Conservation (phyloP, 2,329 filamentous ascomycete species). For the Aspergillus fumigatus region DNA sequence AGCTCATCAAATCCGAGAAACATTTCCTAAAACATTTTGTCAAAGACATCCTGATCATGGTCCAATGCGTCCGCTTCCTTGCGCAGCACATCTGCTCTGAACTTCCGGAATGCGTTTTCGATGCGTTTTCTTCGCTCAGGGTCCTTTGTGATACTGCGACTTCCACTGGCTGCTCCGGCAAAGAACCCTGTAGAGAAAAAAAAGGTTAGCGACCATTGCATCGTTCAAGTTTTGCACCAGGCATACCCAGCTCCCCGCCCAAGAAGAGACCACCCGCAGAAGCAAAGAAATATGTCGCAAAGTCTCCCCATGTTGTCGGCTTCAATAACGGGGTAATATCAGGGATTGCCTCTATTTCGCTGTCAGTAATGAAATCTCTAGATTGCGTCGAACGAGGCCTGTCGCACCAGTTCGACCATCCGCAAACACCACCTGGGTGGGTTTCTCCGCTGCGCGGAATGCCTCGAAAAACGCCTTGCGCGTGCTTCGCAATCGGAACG, state of each 20-base stretch:
- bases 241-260: slow-evolving; percentile 53
- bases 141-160: slow-evolving; percentile 50
- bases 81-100: slow-evolving; percentile 60
- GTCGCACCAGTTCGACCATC: slow-evolving; percentile 53
- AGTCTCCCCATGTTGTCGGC: slow-evolving; percentile 56
- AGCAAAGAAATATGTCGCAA: slow-evolving; percentile 61
- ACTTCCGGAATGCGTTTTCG: slow-evolving; percentile 59
- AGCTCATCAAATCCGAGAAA: not conserved
- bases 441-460: slow-evolving; percentile 58
- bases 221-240: not conserved
- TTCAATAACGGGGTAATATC: slow-evolving; percentile 56
- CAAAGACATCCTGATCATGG: slow-evolving; percentile 25
- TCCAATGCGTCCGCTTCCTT: slow-evolving; percentile 56
- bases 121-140: slow-evolving; percentile 53
- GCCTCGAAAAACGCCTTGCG: slow-evolving; percentile 58
- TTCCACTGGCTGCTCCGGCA: slow-evolving; percentile 52
- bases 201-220: not conserved
- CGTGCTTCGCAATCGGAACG: slow-evolving; percentile 53
- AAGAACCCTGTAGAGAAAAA: slow-evolving; percentile 44
- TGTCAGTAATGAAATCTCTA: not conserved
- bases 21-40: slow-evolving; percentile 20
- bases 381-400: not conserved
- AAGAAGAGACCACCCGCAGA: slow-evolving; percentile 58
- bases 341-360: slow-evolving; percentile 52
- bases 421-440: slow-evolving; percentile 58